A percentile compares a stretch with the other conserved stretches of the same genome.
phyloP scores from a whole-genome alignment of 305 asterid species.

The Lippia alba region DNA sequence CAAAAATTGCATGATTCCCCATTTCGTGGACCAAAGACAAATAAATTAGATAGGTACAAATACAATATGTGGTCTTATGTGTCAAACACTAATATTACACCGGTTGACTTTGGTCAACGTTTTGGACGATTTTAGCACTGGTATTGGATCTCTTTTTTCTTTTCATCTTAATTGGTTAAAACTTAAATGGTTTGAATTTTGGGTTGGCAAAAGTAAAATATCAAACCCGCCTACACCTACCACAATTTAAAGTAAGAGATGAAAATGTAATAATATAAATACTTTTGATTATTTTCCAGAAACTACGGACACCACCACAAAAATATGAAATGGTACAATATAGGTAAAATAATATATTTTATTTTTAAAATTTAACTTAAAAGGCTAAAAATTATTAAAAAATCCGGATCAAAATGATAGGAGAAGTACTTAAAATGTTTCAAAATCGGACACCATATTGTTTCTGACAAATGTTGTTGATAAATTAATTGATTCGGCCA shows the following conservation, averaged over 20 bases:
- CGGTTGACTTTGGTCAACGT: slow-evolving; percentile 34
- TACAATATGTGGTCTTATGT: slow-evolving; percentile 10
- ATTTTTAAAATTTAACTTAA: no score
- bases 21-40: slow-evolving; percentile 6
- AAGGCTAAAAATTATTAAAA: no score
- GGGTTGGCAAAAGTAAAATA: slow-evolving; percentile 27
- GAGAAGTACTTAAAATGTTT: no score
- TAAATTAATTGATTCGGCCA: no score
- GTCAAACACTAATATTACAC: slow-evolving; percentile 24
- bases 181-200: slow-evolving; percentile 7
- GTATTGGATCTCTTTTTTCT: neutral
- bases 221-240: slow-evolving; percentile 31
- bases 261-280: no score
- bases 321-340: no score
- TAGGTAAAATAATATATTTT: no score
- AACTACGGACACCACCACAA: no score
- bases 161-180: slow-evolving; percentile 1
- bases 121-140: neutral
- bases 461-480: no score
- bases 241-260: neutral
- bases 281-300: no score
- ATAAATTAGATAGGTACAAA: neutral
- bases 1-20: neutral
- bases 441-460: no score
- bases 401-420: no score